Base-by-base conservation (phyloP, 441 rosid species). In the Gossypium schwendimanii region DNA sequence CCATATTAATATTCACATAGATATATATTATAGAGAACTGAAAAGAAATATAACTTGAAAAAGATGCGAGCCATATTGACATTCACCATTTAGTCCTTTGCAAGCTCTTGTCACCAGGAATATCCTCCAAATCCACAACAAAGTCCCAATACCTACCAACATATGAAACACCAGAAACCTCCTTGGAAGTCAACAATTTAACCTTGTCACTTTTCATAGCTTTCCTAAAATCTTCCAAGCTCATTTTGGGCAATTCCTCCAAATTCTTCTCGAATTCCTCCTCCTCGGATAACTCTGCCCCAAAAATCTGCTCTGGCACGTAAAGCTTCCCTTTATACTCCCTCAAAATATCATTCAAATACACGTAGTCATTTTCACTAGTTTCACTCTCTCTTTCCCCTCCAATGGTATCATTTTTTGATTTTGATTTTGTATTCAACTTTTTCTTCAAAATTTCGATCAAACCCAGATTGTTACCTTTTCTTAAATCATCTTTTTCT, bases 261-360 rank as follows among this genome's bases (percentile, higher is more conserved):
- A 89, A 74, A 78, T 75, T 80, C 78, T 70, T 86, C 78, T 87
- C 87, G 66, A 94, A 94, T 41, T 85, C 88, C 33, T 90, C 96
- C 73, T 90, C 96, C 80, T 94, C 95, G 0, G 93, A 84, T 75
- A 90, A 83, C 72, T 84, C 88, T 33, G 79, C 69, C 44, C 86
- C 93, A 36, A 94, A 94, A 63, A 91, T 81, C 80, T 90, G 97
- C 86, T 89, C 97, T 0, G 98, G 98, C 44, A 94, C 98, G 65
- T 89, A 91, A 45, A 91, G 91, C 82, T 94, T 90, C 21, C 98
- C 98, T 26, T 74, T 94, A 73, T 90, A 81, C 73, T 90, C 93
- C 79, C 96, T 87, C 83, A 94, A 73, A 57, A 94, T 77, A 73
- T 91, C 96, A 71, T 82, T 90, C 91, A 94, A 75, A 63, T 87